These are phyloP conservation scores for Aspergillus affinis DNA, from an alignment of 495 filamentous ascomycete genomes.

Conservation along the genomic window DNA sequence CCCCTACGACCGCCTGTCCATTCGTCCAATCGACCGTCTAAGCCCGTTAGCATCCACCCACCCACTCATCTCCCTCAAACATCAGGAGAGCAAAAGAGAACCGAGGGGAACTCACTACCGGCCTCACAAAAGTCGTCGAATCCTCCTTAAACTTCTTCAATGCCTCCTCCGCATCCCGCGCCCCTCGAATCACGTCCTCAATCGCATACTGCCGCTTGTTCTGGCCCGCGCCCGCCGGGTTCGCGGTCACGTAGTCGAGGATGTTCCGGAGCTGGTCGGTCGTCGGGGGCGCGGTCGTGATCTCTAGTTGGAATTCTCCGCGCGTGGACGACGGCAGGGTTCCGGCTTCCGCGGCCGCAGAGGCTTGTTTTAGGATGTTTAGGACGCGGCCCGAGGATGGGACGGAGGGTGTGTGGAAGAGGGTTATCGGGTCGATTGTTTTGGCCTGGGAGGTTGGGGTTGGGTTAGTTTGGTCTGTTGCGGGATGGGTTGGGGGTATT, in stretches of 20 bases:
- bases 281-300: constrained; percentile 80
- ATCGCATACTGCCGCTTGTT: constrained; percentile 31
- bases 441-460: constrained; percentile 55
- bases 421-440: constrained; percentile 85
- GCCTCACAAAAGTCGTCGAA: constrained; percentile 63
- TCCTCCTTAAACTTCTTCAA: constrained; percentile 65
- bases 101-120: constrained; percentile 59
- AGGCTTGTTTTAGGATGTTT: constrained; percentile 72
- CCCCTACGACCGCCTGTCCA: constrained; percentile 73
- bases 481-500: neutral
- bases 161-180: constrained; percentile 70
- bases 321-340: constrained; percentile 47
- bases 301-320: constrained; percentile 78
- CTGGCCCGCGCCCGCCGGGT: constrained; percentile 38
- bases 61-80: neutral
- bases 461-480: constrained; percentile 3
- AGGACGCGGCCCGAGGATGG: constrained; percentile 65
- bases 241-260: constrained; percentile 73
- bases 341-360: constrained; percentile 49
- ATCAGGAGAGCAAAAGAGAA: constrained; percentile 1
- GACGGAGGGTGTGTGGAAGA: constrained; percentile 81
- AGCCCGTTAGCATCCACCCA: constrained; percentile 15
- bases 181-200: constrained; percentile 66
- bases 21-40: constrained; percentile 93
- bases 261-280: constrained; percentile 82